Evolutionary conservation across 331 rosid species (phyloP).

Genomic region (Rhamnella rubrinervis): DNA sequence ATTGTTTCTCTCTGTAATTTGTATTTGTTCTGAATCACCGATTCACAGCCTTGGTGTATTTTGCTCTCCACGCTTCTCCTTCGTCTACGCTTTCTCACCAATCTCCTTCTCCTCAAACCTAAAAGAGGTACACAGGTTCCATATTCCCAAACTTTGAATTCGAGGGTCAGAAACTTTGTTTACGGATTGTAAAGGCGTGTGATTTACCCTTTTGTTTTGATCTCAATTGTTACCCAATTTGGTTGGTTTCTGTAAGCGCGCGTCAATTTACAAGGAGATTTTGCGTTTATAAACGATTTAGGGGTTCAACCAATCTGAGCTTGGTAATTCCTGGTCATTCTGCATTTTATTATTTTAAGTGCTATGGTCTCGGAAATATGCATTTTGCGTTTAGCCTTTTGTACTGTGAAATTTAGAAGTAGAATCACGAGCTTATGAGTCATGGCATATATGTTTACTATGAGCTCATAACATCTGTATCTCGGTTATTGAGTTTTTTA

Average conservation of each 20-base stretch:
- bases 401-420: neutral
- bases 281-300: neutral
- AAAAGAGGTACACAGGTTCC: neutral
- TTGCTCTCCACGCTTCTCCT: neutral
- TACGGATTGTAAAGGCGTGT: neutral
- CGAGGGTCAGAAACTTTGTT: neutral
- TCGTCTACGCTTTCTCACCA: neutral
- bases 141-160: neutral
- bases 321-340: conserved; percentile 8
- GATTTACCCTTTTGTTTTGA: neutral
- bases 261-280: neutral
- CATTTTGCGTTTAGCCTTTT: neutral
- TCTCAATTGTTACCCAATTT: neutral
- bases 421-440: neutral
- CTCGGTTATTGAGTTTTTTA: neutral
- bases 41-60: conserved; percentile 6
- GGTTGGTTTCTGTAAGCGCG: neutral
- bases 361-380: neutral
- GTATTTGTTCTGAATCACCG: neutral
- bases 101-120: conserved; percentile 8
- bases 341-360: neutral
- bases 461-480: neutral
- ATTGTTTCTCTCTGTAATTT: neutral
- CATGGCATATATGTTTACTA: neutral
- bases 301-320: conserved; percentile 11